These are phyloP conservation scores for Camelina hispida DNA, from an alignment of 345 rosid species.

Conservation along the genomic window DNA sequence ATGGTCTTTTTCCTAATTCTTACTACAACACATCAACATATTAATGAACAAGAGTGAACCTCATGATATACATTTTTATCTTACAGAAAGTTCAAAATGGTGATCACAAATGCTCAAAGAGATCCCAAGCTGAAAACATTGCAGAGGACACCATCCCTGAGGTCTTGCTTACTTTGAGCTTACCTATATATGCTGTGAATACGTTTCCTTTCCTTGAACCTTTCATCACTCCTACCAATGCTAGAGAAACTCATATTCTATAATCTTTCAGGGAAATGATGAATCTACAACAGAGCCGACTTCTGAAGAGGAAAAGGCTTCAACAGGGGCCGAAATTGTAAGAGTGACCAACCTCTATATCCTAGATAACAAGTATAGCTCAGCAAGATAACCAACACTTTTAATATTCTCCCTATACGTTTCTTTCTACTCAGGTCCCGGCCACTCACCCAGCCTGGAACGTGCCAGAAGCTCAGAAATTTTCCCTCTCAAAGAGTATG, in stretches of 20 bases:
- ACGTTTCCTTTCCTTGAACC: not conserved
- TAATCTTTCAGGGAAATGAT: slow-evolving; percentile 44
- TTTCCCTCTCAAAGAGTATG: slow-evolving; percentile 53
- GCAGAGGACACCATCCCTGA: slow-evolving; percentile 60
- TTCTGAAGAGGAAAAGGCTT: slow-evolving; percentile 36
- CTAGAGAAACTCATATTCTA: slow-evolving; percentile 24
- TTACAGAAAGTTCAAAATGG: slow-evolving; percentile 79
- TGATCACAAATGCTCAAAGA: slow-evolving; percentile 65
- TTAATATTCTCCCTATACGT: slow-evolving; percentile 4
- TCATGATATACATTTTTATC: slow-evolving; percentile 15
- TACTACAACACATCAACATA: not conserved
- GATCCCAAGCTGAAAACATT: slow-evolving; percentile 32
- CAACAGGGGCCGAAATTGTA: slow-evolving; percentile 49
- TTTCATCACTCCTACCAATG: not conserved
- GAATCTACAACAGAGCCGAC: slow-evolving; percentile 48
- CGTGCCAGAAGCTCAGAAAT: slow-evolving; percentile 44
- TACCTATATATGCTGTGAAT: slow-evolving; percentile 4
- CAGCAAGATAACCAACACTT: not conserved
- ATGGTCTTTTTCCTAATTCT: slow-evolving; percentile 1
- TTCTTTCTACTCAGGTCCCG: slow-evolving; percentile 35
- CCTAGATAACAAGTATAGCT: not conserved
- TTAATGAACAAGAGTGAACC: not conserved
- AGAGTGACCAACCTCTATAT: slow-evolving; percentile 28
- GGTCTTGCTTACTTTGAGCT: slow-evolving; percentile 43
- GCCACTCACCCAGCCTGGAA: slow-evolving; percentile 50